Evolutionary conservation across 2,329 filamentous ascomycete species (phyloP), one percentile per base, ranked within the genome.

Genomic region (Colletotrichum higginsianum): DNA sequence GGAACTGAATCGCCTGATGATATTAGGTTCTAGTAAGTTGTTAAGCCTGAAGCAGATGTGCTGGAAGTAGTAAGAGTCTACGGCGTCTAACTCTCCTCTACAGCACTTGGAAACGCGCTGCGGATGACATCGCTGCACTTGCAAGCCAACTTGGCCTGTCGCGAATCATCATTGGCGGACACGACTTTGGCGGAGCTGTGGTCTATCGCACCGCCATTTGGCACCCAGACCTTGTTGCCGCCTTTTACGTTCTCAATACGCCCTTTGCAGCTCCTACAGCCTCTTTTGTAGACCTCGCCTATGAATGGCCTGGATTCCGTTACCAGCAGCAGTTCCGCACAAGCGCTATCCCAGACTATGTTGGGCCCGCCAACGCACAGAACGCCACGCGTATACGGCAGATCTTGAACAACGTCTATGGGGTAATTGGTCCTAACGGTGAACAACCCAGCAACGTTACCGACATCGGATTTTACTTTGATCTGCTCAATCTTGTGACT

Each of bases 121-220:
- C 91, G n/a, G 88, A 91, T 62, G 93, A 96, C 77, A 88, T 97
- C 71, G 91, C 89, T 16, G 88, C 88, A 61, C 86, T 97, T 23
- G 89, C 92, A 4, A 83, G 83, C 65, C 86, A 90, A 67, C 80
- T 79, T 26, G 57, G 83, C 80, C 26, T 82, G 81, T 53, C 74
- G 60, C 78, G 77, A 46, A 90, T 96, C 76, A 91, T 96, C 58
- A 85, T 97, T 7, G 93, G 93, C 52, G 94, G 93, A 9, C 94
- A 97, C 82, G 94, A 96, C 82, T 96, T 94, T 92, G 94, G 94
- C 78, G 93, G 92, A 74, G 85, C 86, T 3, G 84, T 94, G 12
- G 90, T 91, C 61, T 95, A 92, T 84, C 89, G 93, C 61, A 83
- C 92, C 61, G 90, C 91, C 6, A 87, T 91, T 66, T 92, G 89